Evolutionary conservation across 1,284 basidiomycete genomes (phyloP).

Genomic region (Apiotrichum akiyoshidainum): DNA sequence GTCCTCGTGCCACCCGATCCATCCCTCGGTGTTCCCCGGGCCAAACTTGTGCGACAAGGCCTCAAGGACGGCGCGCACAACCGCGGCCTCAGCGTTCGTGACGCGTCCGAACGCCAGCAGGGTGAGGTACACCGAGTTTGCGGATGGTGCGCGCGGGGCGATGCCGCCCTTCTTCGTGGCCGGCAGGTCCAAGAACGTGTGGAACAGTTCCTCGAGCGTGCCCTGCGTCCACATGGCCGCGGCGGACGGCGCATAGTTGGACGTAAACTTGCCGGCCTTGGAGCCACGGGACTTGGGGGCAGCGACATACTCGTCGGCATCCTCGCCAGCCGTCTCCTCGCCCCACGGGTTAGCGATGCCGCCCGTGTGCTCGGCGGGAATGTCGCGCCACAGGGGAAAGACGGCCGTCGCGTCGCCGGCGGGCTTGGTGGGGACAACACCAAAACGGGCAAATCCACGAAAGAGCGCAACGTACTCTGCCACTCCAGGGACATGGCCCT

Average conservation of each 20-base stretch:
- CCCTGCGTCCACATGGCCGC: conserved; percentile 27
- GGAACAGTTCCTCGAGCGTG: conserved; percentile 32
- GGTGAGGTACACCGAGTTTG: conserved; percentile 33
- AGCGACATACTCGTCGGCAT: too few relatives aligned
- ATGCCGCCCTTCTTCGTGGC: conserved; percentile 5
- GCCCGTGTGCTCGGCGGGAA: not conserved
- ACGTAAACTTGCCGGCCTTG: conserved; percentile 7
- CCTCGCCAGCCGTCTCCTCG: not conserved
- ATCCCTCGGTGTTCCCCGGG: conserved; percentile 27
- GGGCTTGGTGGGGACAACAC: conserved; percentile 19
- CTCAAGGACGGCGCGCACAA: conserved; percentile 33
- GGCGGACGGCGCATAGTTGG: conserved; percentile 5
- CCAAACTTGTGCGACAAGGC: conserved; percentile 45
- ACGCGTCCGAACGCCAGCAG: conserved; percentile 40
- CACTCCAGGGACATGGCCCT: conserved; percentile 26
- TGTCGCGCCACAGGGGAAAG: conserved; percentile 15
- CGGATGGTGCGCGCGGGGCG: conserved; percentile 25
- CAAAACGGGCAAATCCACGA: conserved; percentile 64
- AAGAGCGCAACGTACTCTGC: conserved; percentile 66
- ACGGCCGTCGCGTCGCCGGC: conserved; percentile 13
- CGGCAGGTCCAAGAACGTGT: conserved; percentile 27
- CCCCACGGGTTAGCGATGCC: conserved; percentile 12
- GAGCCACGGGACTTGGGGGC: too few relatives aligned
- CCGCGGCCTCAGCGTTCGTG: conserved; percentile 32
- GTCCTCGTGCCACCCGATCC: conserved; percentile 35